A percentile compares a stretch with the other conserved stretches of the same genome.
Evolutionary conservation across 2,329 filamentous ascomycete genomes (phyloP).

Genomic region (Trichophyton benhamiae): DNA sequence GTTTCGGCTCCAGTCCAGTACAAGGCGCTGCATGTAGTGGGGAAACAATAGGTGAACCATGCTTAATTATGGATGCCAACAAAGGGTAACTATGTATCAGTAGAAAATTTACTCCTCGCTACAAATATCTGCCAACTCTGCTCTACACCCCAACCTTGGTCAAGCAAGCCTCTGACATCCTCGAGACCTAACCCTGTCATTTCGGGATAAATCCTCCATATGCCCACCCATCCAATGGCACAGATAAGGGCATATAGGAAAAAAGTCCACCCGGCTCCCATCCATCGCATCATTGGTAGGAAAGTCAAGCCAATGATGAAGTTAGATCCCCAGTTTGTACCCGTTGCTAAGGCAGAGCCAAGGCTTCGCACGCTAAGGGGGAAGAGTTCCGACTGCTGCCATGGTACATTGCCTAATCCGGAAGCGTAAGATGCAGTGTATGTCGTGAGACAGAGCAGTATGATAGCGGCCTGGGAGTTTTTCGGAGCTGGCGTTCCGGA

Average conservation of each 20-base stretch:
- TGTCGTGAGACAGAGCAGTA: slow-evolving; percentile 63
- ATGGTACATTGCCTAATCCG: slow-evolving; percentile 83
- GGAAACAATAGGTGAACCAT: not conserved
- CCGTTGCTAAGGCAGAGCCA: slow-evolving; percentile 50
- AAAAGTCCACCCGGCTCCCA: slow-evolving; percentile 69
- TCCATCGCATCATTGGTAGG: slow-evolving; percentile 66
- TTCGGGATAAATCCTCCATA: slow-evolving; percentile 74
- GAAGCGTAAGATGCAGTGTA: slow-evolving; percentile 80
- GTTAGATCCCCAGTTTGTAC: slow-evolving; percentile 80
- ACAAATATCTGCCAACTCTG: slow-evolving; percentile 27
- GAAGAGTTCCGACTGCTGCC: slow-evolving; percentile 92
- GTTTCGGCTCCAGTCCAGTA: too few relatives aligned
- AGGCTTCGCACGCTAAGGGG: slow-evolving; percentile 52
- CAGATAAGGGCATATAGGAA: slow-evolving; percentile 66
- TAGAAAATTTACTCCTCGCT: not conserved
- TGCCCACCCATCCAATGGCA: slow-evolving; percentile 48
- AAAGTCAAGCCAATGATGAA: slow-evolving; percentile 79
- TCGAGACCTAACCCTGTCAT: slow-evolving; percentile 72
- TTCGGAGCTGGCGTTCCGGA: slow-evolving; percentile 6
- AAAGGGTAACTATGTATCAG: not conserved
- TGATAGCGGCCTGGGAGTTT: slow-evolving; percentile 32
- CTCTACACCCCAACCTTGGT: slow-evolving; percentile 59
- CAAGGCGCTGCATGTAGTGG: not conserved
- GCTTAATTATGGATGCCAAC: not conserved
- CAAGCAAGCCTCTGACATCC: slow-evolving; percentile 60